phyloP scores from a whole-genome alignment of 345 rosid species.

The Citrus australasica region DNA sequence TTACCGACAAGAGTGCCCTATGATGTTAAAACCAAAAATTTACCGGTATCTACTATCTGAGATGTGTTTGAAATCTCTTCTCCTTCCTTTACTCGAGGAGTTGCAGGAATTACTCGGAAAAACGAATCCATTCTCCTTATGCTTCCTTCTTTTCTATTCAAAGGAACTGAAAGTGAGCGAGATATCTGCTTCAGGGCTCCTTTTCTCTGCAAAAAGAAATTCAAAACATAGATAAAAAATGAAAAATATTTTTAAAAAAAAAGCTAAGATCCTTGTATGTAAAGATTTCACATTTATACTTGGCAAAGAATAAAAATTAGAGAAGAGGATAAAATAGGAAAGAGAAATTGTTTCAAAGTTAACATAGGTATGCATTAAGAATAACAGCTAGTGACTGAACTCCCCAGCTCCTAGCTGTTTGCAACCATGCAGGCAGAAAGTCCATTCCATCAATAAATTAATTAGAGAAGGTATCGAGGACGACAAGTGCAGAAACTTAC shows the following conservation, averaged over 20 bases:
- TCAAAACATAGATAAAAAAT: not conserved
- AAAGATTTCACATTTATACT: not conserved
- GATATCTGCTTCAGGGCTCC: constrained; percentile 42
- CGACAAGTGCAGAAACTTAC: constrained; percentile 42
- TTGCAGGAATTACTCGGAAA: constrained; percentile 82
- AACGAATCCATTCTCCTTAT: constrained; percentile 79
- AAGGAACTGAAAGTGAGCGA: constrained; percentile 88
- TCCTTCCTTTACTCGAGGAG: constrained; percentile 75
- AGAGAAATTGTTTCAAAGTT: not conserved
- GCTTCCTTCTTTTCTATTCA: constrained; percentile 56
- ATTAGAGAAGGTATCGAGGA: not conserved
- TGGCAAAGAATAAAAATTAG: not conserved
- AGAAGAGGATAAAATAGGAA: not conserved
- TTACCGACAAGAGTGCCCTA: not conserved
- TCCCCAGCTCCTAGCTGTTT: not conserved
- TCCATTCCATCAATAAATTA: not conserved
- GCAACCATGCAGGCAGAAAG: not conserved
- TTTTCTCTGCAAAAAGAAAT: constrained; percentile 50
- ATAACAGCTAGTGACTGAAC: not conserved
- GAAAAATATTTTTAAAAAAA: no score
- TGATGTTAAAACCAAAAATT: not conserved
- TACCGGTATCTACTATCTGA: constrained; percentile 45
- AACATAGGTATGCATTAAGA: not conserved
- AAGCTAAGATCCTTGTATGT: not conserved
- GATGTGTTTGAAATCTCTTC: constrained; percentile 36